Evolutionary conservation across 2,329 filamentous ascomycete species (phyloP), one percentile per base, ranked within the genome.

Genomic region (Neobulgaria alba): DNA sequence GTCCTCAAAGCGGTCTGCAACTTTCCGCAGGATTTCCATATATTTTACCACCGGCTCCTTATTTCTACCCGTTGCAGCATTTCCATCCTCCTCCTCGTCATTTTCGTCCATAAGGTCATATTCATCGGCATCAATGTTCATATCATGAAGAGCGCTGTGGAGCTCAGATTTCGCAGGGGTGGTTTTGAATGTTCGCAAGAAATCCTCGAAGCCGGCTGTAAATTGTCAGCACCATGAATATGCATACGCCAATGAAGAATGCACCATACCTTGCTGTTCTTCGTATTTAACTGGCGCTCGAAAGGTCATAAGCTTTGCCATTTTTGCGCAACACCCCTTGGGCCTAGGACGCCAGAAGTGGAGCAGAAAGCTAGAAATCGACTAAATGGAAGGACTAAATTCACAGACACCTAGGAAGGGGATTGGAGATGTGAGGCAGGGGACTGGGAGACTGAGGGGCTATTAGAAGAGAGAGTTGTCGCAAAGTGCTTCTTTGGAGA

Each of bases 51-150:
- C 86, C 29, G 79, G 80, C 66, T 53, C 65, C 65, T 49, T 62
- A 45, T 69, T 67, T 29, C 68, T 67, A 7, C 23, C 12, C 7
- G 23, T 26, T n/a, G n/a, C n/a, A n/a, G n/a, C n/a, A n/a, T n/a
- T n/a, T n/a, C n/a, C n/a, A n/a, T n/a, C n/a, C 14, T 69, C 47
- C 19, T 53, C 49, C 39, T 77, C 76, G 48, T 85, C 81, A 47
- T 79, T 75, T 54, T 89, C 83, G 60, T 94, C 86, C 79, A 94
- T 87, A 59, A 93, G 85, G 57, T 95, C 88, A 61, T 95, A 86
- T 56, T 95, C 87, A 57, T 95, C 89, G 63, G 82, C 88, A 61
- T 88, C 83, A 50, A 98, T 84, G 57, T 84, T 84, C 56, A 98
- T 78, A 52, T 82, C 79, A 53, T 86, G 79, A 35, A 98, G 74